Evolutionary conservation across 768 basidiomycete genomes (phyloP).

Genomic region (Artomyces pyxidatus): DNA sequence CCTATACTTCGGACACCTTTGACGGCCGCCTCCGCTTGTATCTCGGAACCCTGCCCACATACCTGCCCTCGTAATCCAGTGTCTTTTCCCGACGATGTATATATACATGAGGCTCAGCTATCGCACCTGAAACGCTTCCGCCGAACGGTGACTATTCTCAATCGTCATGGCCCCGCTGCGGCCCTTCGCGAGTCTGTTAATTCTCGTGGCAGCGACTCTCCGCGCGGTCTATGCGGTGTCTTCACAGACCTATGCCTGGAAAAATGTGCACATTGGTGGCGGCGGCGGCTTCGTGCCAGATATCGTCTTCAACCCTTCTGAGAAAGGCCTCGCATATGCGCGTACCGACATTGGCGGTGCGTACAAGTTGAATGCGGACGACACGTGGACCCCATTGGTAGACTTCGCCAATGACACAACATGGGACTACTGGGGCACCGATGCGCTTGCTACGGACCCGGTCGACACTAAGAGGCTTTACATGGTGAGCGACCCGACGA

Average conservation of each 20-base stretch:
- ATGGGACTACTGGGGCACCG: constrained; percentile 41
- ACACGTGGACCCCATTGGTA: constrained; percentile 54
- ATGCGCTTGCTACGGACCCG: constrained; percentile 53
- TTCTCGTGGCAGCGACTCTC: constrained; percentile 24
- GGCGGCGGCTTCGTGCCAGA: constrained; percentile 46
- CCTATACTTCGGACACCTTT: no score
- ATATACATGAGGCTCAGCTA: no score
- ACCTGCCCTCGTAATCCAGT: no score
- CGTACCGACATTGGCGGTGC: constrained; percentile 63
- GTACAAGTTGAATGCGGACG: constrained; percentile 52
- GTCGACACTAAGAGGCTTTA: constrained; percentile 48
- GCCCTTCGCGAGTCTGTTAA: not conserved
- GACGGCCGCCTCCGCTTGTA: no score
- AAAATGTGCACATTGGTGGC: constrained; percentile 49
- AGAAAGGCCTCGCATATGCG: constrained; percentile 57
- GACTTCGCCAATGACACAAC: constrained; percentile 41
- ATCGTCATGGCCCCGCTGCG: no score
- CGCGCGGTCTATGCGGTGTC: constrained; percentile 28
- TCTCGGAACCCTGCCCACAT: no score
- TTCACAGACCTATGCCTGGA: constrained; percentile 51
- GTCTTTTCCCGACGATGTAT: no score
- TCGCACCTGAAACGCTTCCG: no score
- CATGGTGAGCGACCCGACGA: constrained; percentile 25
- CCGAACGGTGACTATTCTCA: no score
- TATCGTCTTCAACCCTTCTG: constrained; percentile 53